Evolutionary conservation across 176 grass and related monocot species (phyloP).

Genomic region (Areca catechu): DNA sequence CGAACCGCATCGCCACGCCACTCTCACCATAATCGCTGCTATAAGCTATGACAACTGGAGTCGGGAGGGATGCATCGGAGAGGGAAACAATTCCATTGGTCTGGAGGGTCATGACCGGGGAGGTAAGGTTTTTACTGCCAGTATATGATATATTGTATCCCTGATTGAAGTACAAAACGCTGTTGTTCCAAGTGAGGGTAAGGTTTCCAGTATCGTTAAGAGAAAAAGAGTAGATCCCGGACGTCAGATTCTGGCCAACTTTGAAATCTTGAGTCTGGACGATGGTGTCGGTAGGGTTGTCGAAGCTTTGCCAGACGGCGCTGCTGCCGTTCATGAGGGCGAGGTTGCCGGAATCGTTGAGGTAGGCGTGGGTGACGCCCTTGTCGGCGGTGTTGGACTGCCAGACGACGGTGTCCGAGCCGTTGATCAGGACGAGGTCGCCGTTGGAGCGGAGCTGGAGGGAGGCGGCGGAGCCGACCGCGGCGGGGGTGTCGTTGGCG

Average conservation of each 20-base stretch:
- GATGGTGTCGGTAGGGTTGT: conserved; percentile 67
- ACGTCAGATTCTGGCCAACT: conserved; percentile 29
- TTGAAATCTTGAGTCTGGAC: conserved; percentile 58
- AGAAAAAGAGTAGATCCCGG: conserved; percentile 41
- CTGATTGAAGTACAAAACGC: conserved; percentile 69
- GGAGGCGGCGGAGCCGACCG: conserved; percentile 51
- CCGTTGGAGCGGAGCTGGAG: conserved; percentile 49
- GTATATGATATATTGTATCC: conserved; percentile 70
- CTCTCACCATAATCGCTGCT: conserved; percentile 94
- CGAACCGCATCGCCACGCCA: conserved; percentile 53
- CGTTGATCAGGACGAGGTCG: conserved; percentile 66
- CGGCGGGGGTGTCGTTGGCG: background rate
- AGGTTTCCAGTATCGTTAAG: conserved; percentile 47
- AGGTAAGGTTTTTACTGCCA: conserved; percentile 41
- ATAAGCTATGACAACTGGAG: conserved; percentile 64
- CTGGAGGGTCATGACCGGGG: conserved; percentile 56
- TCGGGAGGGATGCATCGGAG: conserved; percentile 29
- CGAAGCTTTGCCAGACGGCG: conserved; percentile 65
- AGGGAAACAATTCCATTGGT: conserved; percentile 73
- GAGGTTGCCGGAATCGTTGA: conserved; percentile 52
- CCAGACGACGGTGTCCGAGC: conserved; percentile 65
- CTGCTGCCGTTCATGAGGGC: conserved; percentile 36
- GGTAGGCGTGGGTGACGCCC: conserved; percentile 34
- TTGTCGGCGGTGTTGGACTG: conserved; percentile 30
- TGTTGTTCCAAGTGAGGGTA: conserved; percentile 36